Conservation (phyloP, 2,329 filamentous ascomycete genomes). For the Periconia macrospinosa region DNA sequence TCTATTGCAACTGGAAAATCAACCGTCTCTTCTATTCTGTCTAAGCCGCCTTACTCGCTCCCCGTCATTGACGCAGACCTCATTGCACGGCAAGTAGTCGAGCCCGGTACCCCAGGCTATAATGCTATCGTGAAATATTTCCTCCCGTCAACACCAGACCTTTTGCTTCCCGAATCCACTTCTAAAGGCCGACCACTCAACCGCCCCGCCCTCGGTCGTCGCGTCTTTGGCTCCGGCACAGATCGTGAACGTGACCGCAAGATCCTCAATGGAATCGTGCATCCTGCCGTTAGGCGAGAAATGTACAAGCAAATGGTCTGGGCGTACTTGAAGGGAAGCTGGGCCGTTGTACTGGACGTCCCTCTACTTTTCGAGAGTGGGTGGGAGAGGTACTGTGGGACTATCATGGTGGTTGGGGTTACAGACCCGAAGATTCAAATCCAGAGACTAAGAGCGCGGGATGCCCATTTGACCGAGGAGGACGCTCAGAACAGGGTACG, state of each 20-base stretch:
- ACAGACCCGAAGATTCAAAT: conserved; percentile 81
- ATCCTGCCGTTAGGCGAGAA: conserved; percentile 82
- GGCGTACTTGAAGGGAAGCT: conserved; percentile 73
- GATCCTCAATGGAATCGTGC: conserved; percentile 85
- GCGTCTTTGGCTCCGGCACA: conserved; percentile 81
- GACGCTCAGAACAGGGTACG: conserved; percentile 85
- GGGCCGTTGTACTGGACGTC: conserved; percentile 91
- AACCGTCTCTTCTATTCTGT: conserved; percentile 84
- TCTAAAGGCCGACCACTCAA: conserved; percentile 77
- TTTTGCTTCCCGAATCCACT: conserved; percentile 65
- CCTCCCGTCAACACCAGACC: conserved; percentile 77
- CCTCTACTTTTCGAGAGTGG: conserved; percentile 88
- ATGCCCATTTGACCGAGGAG: conserved; percentile 76
- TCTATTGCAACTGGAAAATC: conserved; percentile 99
- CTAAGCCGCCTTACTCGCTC: conserved; percentile 77
- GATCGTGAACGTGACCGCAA: conserved; percentile 71
- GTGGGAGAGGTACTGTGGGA: conserved; percentile 83
- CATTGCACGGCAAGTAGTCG: conserved; percentile 89
- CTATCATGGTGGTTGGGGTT: conserved; percentile 85
- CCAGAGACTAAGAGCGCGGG: conserved; percentile 71
- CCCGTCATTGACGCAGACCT: conserved; percentile 94
- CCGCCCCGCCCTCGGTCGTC: conserved; percentile 77
- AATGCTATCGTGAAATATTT: conserved; percentile 81
- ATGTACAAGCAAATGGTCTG: conserved; percentile 76
- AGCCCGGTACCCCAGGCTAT: conserved; percentile 86